Evolutionary conservation across 1,284 basidiomycete genomes (phyloP).

Genomic region (Coniophora puteana): DNA sequence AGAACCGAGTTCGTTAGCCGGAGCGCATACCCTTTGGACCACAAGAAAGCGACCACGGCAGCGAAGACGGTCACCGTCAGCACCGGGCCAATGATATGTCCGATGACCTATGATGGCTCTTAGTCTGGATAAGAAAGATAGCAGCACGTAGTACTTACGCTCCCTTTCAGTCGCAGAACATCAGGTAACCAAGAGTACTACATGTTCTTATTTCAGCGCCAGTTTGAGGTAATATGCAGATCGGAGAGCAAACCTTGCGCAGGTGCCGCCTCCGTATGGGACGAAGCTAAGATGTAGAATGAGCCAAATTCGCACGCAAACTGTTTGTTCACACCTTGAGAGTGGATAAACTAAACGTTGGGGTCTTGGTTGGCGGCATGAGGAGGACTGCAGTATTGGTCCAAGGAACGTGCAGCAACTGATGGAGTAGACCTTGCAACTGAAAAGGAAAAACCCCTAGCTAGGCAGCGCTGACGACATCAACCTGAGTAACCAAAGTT

Average conservation of each 20-base stretch:
- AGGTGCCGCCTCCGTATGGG: slow-evolving; percentile 26
- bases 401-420: too few relatives aligned
- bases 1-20: slow-evolving; percentile 72
- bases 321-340: slow-evolving; percentile 21
- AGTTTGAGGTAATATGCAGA: background rate
- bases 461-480: too few relatives aligned
- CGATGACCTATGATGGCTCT: slow-evolving; percentile 47
- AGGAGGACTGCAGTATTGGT: background rate
- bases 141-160: slow-evolving; percentile 38
- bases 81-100: slow-evolving; percentile 73
- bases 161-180: slow-evolving; percentile 76
- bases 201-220: slow-evolving; percentile 1
- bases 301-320: background rate
- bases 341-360: slow-evolving; percentile 15
- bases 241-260: slow-evolving; percentile 22
- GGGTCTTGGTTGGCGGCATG: slow-evolving; percentile 21
- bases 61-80: slow-evolving; percentile 80
- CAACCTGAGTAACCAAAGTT: too few relatives aligned
- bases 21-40: slow-evolving; percentile 49
- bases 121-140: slow-evolving; percentile 7
- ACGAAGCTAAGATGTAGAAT: slow-evolving; percentile 14
- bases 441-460: too few relatives aligned
- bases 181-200: slow-evolving; percentile 91
- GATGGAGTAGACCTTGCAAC: too few relatives aligned
- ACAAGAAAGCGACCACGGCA: slow-evolving; percentile 53